phyloP scores from a whole-genome alignment of 2,329 filamentous ascomycete genomes.

The Fusarium albidum region DNA sequence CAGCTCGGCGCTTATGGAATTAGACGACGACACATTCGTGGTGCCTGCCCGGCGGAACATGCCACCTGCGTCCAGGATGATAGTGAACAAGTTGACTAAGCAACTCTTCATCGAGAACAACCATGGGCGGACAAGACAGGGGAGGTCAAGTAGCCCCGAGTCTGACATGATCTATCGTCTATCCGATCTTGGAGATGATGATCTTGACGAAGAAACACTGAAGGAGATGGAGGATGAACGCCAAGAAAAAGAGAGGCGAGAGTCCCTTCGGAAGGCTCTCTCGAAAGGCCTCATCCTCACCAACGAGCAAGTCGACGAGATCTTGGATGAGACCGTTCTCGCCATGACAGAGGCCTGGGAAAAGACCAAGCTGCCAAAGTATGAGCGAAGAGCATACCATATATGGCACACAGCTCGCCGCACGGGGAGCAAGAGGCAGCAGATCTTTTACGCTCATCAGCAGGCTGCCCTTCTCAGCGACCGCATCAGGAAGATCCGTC shows the following conservation, averaged over 20 bases:
- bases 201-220: slow-evolving; percentile 63
- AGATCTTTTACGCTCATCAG: slow-evolving; percentile 54
- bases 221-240: slow-evolving; percentile 64
- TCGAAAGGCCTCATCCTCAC: slow-evolving; percentile 44
- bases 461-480: slow-evolving; percentile 52
- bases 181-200: slow-evolving; percentile 42
- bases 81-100: slow-evolving; percentile 52
- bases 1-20: slow-evolving; percentile 35
- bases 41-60: slow-evolving; percentile 39
- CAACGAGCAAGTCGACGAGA: slow-evolving; percentile 55
- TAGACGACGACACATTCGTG: slow-evolving; percentile 38
- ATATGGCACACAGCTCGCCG: slow-evolving; percentile 68
- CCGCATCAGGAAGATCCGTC: slow-evolving; percentile 64
- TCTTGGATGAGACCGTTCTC: slow-evolving; percentile 63
- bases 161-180: slow-evolving; percentile 14
- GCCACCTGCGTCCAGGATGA: slow-evolving; percentile 54
- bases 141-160: slow-evolving; percentile 17
- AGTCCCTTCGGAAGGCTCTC: neutral
- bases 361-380: slow-evolving; percentile 62
- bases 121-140: slow-evolving; percentile 16
- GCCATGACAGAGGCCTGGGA: slow-evolving; percentile 64
- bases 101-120: slow-evolving; percentile 47
- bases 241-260: slow-evolving; percentile 18
- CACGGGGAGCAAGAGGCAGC: slow-evolving; percentile 43
- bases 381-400: slow-evolving; percentile 63